Conservation (phyloP, 108 stramenopile species). For the Aurantiochytrium sp. region DNA sequence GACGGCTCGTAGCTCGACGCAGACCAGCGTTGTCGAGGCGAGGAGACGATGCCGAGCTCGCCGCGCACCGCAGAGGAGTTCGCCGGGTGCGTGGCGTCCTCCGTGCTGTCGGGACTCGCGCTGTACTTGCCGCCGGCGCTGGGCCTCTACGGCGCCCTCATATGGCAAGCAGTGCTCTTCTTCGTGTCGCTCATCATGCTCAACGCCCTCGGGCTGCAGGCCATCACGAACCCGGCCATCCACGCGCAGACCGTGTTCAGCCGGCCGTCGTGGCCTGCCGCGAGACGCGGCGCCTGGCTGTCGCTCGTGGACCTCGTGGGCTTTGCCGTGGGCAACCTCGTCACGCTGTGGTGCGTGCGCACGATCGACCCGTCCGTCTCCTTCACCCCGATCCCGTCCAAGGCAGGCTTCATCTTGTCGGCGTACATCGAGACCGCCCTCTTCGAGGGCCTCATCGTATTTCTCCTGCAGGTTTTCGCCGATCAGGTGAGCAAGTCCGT, state of each 20-base stretch:
- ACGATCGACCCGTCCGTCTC: background rate
- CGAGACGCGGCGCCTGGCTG: background rate
- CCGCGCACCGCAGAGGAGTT: background rate
- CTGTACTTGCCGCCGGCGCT: background rate
- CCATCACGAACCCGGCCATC: background rate
- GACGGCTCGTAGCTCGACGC: too few species aligned
- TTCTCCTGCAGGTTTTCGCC: background rate
- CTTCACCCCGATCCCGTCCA: background rate
- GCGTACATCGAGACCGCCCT: background rate
- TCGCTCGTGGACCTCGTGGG: background rate
- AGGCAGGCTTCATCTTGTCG: background rate
- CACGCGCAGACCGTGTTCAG: background rate
- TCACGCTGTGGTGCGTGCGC: background rate
- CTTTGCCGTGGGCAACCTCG: background rate
- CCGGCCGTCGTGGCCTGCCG: background rate
- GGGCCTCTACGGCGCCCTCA: background rate
- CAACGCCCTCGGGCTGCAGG: background rate
- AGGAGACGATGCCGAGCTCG: background rate
- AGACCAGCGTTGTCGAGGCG: background rate
- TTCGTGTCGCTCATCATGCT: background rate
- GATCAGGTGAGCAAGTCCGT: background rate
- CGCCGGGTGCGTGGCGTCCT: background rate
- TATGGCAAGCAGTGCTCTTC: background rate
- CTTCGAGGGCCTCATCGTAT: background rate
- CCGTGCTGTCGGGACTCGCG: background rate